A percentile compares a stretch with the other conserved stretches of the same genome.
Evolutionary conservation across 345 rosid species (phyloP).

Genomic region (Turritis glabra): DNA sequence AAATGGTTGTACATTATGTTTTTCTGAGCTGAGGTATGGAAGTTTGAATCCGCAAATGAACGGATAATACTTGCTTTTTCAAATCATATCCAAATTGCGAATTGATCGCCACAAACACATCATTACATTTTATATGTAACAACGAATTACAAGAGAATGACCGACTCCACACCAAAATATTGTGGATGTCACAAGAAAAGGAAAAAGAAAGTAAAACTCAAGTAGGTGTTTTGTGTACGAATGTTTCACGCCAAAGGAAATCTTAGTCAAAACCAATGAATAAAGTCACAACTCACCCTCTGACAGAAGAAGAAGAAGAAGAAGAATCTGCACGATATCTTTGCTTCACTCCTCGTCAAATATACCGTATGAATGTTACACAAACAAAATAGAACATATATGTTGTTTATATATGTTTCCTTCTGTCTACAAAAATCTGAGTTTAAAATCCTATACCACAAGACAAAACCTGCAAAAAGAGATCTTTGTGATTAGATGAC

Average conservation of each 20-base stretch:
- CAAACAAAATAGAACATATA: conserved; percentile 27
- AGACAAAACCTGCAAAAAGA: conserved; percentile 41
- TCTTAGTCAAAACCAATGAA: conserved; percentile 6
- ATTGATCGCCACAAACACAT: conserved; percentile 4
- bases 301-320: conserved; percentile 19
- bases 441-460: conserved; percentile 16
- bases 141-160: conserved; percentile 20
- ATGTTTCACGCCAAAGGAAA: conserved; percentile 18
- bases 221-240: not conserved
- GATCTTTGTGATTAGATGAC: conserved; percentile 12
- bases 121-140: conserved; percentile 25
- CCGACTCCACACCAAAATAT: conserved; percentile 23
- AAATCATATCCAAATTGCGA: conserved; percentile 1
- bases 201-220: not conserved
- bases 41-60: not conserved
- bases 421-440: conserved; percentile 28
- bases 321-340: conserved; percentile 18
- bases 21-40: conserved; percentile 10
- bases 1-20: conserved; percentile 23
- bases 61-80: no score
- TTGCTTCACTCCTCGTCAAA: conserved; percentile 24
- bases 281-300: conserved; percentile 17
- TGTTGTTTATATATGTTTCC: conserved; percentile 11
- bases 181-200: not conserved
- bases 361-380: conserved; percentile 34